A percentile compares a stretch with the other conserved stretches of the same genome.
Evolutionary conservation across 495 filamentous ascomycete genomes (phyloP).

Genomic region (Talaromyces borbonicus): DNA sequence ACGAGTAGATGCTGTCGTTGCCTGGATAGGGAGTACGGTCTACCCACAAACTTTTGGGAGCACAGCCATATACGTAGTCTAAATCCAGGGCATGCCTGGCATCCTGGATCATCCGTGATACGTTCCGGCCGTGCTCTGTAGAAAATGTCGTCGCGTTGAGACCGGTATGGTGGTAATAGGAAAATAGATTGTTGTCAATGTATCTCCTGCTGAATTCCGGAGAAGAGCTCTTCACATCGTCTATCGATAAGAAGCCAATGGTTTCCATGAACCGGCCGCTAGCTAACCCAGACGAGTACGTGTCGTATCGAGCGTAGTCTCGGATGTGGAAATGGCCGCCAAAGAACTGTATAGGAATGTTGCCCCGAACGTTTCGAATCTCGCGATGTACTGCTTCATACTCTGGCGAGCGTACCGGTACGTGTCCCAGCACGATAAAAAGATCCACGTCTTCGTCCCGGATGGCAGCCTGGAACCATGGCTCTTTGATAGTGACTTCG

Average conservation of each 20-base stretch:
- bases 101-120: slow-evolving; percentile 58
- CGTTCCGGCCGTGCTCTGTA: slow-evolving; percentile 65
- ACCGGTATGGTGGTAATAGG: slow-evolving; percentile 71
- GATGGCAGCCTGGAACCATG: slow-evolving; percentile 87
- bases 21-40: slow-evolving; percentile 61
- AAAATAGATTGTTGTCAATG: slow-evolving; percentile 89
- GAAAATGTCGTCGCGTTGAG: slow-evolving; percentile 62
- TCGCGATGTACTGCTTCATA: slow-evolving; percentile 65
- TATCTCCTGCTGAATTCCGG: slow-evolving; percentile 68
- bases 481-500: slow-evolving; percentile 64
- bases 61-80: slow-evolving; percentile 69
- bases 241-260: slow-evolving; percentile 88
- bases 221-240: slow-evolving; percentile 26
- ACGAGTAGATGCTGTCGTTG: slow-evolving; percentile 64
- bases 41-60: slow-evolving; percentile 73
- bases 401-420: slow-evolving; percentile 69
- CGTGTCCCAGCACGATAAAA: slow-evolving; percentile 81
- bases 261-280: slow-evolving; percentile 97
- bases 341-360: slow-evolving; percentile 86
- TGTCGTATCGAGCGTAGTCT: slow-evolving; percentile 74
- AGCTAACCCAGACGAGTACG: slow-evolving; percentile 69
- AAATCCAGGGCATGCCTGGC: slow-evolving; percentile 63
- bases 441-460: slow-evolving; percentile 70
- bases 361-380: slow-evolving; percentile 66
- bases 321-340: slow-evolving; percentile 88